These are phyloP conservation scores for Punica granatum DNA, from an alignment of 345 rosid genomes.

Conservation along the genomic window DNA sequence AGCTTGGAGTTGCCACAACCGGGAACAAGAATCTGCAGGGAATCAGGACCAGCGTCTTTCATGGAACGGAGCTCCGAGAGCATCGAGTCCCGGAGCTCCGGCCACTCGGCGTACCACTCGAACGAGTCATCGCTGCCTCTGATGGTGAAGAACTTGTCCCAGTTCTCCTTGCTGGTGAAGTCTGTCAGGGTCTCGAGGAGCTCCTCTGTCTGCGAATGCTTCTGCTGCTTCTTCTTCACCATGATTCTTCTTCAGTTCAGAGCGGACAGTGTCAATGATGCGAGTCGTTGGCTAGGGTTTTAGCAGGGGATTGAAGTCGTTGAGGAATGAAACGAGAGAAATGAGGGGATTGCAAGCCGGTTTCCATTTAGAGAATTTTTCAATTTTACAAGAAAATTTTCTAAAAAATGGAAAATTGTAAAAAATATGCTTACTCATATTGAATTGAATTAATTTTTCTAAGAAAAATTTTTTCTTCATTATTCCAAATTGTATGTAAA, in stretches of 20 bases:
- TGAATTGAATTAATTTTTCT: no score
- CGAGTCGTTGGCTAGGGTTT: constrained; percentile 2
- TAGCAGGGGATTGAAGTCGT: constrained; percentile 9
- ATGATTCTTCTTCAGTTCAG: not conserved
- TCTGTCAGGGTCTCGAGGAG: constrained; percentile 63
- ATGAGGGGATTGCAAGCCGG: no score
- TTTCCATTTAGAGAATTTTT: no score
- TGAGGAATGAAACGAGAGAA: no score
- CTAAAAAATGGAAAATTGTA: no score
- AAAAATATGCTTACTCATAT: no score
- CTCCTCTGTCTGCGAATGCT: constrained; percentile 31
- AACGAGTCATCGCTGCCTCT: constrained; percentile 74
- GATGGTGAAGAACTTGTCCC: constrained; percentile 89
- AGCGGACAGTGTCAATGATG: not conserved
- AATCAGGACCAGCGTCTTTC: constrained; percentile 16
- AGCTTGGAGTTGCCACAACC: constrained; percentile 88
- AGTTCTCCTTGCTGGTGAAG: constrained; percentile 93
- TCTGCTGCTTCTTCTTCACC: constrained; percentile 11
- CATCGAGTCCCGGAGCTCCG: constrained; percentile 58
- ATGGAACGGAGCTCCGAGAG: constrained; percentile 36
- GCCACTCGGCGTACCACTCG: constrained; percentile 99
- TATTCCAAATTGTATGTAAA: no score
- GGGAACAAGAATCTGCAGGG: constrained; percentile 64
- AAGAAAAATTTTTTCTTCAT: no score
- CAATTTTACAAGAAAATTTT: no score